Evolutionary conservation across 345 rosid species (phyloP).

Genomic region (Moricandia moricandioides): DNA sequence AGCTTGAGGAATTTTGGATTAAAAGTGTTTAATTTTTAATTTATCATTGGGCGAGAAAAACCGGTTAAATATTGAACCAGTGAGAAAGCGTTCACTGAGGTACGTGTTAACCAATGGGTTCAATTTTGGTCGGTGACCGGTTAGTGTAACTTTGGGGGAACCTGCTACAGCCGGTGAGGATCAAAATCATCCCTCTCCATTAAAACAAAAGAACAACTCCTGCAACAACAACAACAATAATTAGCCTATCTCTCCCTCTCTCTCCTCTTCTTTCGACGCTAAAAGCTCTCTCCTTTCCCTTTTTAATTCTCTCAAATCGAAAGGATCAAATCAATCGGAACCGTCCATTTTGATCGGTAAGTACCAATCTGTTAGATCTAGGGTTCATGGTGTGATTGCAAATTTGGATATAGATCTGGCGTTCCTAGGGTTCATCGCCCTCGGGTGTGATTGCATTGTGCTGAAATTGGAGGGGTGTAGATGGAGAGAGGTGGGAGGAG

Average conservation of each 20-base stretch:
- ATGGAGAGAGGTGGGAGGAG: constrained; percentile 1
- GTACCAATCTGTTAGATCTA: background rate
- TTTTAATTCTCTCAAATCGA: background rate
- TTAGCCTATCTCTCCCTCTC: background rate
- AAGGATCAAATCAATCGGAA: background rate
- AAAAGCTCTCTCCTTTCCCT: background rate
- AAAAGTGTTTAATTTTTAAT: too few species aligned
- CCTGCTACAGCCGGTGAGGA: background rate
- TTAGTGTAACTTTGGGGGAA: background rate
- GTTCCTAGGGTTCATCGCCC: constrained; percentile 22
- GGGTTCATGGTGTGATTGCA: background rate
- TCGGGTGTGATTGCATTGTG: constrained; percentile 15
- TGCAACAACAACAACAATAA: background rate
- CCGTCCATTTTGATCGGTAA: background rate
- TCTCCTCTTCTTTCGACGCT: background rate
- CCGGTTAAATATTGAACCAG: too few species aligned
- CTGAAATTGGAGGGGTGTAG: background rate
- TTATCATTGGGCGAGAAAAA: background rate
- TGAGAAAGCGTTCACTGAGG: background rate
- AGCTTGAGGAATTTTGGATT: background rate
- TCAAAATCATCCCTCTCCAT: background rate
- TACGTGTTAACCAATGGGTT: background rate
- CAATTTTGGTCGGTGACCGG: background rate
- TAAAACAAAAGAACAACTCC: background rate
- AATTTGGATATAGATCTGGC: constrained; percentile 60